Conservation (phyloP, 139 green algal species). For the Coccomyxa sp. region DNA sequence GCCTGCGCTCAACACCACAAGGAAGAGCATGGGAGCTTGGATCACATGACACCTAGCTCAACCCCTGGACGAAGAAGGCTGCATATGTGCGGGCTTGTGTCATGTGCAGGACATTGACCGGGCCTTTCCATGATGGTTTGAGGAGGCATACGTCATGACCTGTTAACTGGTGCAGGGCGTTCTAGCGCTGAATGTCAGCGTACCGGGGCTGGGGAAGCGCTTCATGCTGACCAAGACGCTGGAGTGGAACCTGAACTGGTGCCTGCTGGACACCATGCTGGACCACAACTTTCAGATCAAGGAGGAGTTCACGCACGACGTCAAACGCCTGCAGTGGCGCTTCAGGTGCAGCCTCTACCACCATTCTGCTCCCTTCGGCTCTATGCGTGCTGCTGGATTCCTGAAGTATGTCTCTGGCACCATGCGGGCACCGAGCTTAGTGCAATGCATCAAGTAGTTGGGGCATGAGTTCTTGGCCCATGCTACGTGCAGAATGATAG, state of each 20-base stretch:
- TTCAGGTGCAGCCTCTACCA: slow-evolving; percentile 29
- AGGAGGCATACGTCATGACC: too few species aligned
- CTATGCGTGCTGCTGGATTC: too few species aligned
- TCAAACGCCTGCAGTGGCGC: slow-evolving; percentile 38
- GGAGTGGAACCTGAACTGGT: slow-evolving; percentile 92
- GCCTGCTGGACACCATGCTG: slow-evolving; percentile 83
- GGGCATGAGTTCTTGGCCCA: too few species aligned
- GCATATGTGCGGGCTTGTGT: too few species aligned
- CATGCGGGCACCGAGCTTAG: too few species aligned
- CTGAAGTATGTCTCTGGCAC: too few species aligned
- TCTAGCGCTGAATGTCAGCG: slow-evolving; percentile 54
- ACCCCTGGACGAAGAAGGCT: background rate
- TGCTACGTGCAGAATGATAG: background rate
- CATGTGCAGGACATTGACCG: too few species aligned
- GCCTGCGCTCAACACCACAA: too few species aligned
- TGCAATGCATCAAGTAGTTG: too few species aligned
- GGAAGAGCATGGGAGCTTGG: background rate
- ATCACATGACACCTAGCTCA: background rate
- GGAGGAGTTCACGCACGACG: slow-evolving; percentile 51
- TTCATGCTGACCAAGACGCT: slow-evolving; percentile 89
- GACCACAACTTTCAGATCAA: slow-evolving; percentile 74
- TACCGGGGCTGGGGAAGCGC: slow-evolving; percentile 42
- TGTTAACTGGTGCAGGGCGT: slow-evolving; percentile 50
- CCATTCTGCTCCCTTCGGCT: background rate
- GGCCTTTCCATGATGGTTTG: too few species aligned